These are phyloP conservation scores for Microstroma glucosiphilum DNA, from an alignment of 1,284 basidiomycete genomes.

Conservation along the genomic window DNA sequence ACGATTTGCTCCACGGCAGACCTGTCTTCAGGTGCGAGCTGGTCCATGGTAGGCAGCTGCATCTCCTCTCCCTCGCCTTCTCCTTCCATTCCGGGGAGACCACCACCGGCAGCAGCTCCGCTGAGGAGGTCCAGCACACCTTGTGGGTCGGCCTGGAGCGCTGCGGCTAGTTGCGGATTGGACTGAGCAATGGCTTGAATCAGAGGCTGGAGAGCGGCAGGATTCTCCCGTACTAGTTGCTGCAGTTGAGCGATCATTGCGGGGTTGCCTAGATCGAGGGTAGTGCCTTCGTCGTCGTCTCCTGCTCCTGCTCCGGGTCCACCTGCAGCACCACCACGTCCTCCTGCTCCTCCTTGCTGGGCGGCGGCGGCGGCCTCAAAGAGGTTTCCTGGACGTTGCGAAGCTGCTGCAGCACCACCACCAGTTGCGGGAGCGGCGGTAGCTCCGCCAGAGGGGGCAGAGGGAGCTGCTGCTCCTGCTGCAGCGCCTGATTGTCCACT, in stretches of 20 bases:
- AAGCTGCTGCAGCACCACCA: constrained; percentile 35
- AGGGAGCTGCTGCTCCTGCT: constrained; percentile 56
- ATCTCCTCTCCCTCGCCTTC: constrained; percentile 35
- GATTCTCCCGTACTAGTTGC: constrained; percentile 44
- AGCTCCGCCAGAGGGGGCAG: constrained; percentile 55
- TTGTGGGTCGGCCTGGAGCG: constrained; percentile 44
- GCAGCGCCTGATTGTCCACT: constrained; percentile 60
- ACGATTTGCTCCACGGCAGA: constrained; percentile 38
- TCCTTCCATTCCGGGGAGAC: constrained; percentile 18
- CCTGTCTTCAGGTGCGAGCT: constrained; percentile 38
- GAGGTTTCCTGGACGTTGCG: constrained; percentile 46
- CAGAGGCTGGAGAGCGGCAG: constrained; percentile 45
- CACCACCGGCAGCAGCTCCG: constrained; percentile 15
- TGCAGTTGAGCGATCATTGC: constrained; percentile 46
- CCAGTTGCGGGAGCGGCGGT: constrained; percentile 32
- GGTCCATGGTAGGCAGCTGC: constrained; percentile 25
- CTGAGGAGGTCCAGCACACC: constrained; percentile 44
- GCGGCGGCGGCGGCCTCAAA: constrained; percentile 52
- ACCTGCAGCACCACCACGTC: constrained; percentile 16
- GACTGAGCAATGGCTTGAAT: constrained; percentile 48
- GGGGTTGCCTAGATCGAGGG: constrained; percentile 47
- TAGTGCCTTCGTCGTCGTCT: constrained; percentile 39
- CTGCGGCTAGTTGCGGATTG: constrained; percentile 47
- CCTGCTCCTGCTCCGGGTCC: constrained; percentile 29
- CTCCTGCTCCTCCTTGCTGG: constrained; percentile 23